These are phyloP conservation scores for Rutstroemia sp. DNA, from an alignment of 2,329 filamentous ascomycete genomes.

Conservation along the genomic window DNA sequence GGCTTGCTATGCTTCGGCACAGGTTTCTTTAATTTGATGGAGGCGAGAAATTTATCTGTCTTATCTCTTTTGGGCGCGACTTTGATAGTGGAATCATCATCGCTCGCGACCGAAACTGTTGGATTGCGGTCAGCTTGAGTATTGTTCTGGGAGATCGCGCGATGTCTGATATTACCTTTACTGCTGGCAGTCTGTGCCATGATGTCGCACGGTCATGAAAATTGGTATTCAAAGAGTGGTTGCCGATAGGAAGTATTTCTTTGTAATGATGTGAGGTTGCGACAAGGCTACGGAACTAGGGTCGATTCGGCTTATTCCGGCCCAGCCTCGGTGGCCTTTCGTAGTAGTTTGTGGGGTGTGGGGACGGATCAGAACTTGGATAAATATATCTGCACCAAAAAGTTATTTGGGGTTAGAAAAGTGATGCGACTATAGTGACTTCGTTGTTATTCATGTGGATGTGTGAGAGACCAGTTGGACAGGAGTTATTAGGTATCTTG, in stretches of 20 bases:
- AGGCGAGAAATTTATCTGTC: slow-evolving; percentile 37
- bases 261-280: background rate
- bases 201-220: background rate
- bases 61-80: slow-evolving; percentile 45
- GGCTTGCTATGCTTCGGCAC: slow-evolving; percentile 56
- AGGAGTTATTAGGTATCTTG: too few relatives aligned
- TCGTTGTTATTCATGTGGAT: too few relatives aligned
- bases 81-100: slow-evolving; percentile 55
- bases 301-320: background rate
- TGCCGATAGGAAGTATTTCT: background rate
- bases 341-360: too few relatives aligned
- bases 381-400: too few relatives aligned
- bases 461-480: too few relatives aligned
- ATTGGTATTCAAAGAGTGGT: background rate
- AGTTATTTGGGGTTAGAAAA: too few relatives aligned
- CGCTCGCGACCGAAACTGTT: slow-evolving; percentile 27
- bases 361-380: too few relatives aligned
- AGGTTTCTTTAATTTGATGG: slow-evolving; percentile 56
- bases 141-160: background rate
- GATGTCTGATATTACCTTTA: slow-evolving; percentile 8
- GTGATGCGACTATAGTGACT: too few relatives aligned
- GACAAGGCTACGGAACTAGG: background rate
- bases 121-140: background rate
- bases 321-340: too few relatives aligned
- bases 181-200: background rate